A percentile compares a stretch with the other conserved stretches of the same genome.
These are phyloP conservation scores for Tremella fuciformis DNA, from an alignment of 768 basidiomycete genomes.

Conservation along the genomic window DNA sequence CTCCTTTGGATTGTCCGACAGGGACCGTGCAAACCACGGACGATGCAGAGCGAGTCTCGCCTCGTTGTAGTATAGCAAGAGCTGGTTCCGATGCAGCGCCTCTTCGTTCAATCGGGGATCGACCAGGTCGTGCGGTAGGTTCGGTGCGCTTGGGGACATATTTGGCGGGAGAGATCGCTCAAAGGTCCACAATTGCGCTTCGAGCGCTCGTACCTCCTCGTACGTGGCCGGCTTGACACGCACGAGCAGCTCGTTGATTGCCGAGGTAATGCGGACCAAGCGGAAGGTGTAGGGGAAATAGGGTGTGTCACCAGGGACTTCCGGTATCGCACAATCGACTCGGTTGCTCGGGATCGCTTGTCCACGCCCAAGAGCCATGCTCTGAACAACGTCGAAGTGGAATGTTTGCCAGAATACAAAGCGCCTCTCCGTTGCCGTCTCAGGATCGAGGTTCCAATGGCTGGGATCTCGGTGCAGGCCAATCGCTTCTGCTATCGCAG, in stretches of 20 bases:
- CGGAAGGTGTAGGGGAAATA: conserved; percentile 18
- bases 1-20: conserved; percentile 8
- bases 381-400: conserved; percentile 20
- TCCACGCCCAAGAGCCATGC: conserved; percentile 21
- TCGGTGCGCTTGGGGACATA: conserved; percentile 14
- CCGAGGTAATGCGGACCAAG: conserved; percentile 22
- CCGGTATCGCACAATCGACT: conserved; percentile 22
- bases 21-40: conserved; percentile 1
- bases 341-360: conserved; percentile 18
- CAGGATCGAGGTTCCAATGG: conserved; percentile 14
- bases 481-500: conserved; percentile 19
- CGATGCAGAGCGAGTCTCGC: conserved; percentile 15
- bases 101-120: conserved; percentile 10
- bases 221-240: conserved; percentile 19
- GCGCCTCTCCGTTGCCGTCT: conserved; percentile 13
- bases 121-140: conserved; percentile 16
- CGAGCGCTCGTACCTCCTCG: conserved; percentile 17
- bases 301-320: conserved; percentile 9
- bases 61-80: conserved; percentile 23
- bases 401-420: conserved; percentile 30
- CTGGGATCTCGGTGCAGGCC: conserved; percentile 20
- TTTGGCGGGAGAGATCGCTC: conserved; percentile 18
- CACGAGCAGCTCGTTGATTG: conserved; percentile 25
- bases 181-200: conserved; percentile 12
- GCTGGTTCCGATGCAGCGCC: conserved; percentile 20